Evolutionary conservation across 31 red algal genomes (phyloP).

Genomic region (Odonthalia washingtoniensis): DNA sequence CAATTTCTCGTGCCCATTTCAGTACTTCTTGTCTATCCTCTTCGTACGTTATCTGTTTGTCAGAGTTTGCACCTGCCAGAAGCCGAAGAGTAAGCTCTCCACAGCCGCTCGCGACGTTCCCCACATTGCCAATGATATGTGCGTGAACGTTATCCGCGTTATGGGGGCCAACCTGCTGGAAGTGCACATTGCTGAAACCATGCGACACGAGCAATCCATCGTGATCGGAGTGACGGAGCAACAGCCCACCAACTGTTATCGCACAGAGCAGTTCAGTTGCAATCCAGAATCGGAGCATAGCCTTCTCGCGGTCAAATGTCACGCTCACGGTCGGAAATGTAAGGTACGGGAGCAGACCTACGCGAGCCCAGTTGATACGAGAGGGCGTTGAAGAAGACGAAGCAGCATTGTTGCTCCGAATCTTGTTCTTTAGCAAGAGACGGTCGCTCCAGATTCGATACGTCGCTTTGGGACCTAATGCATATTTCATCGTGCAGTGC

Average conservation of each 20-base stretch:
- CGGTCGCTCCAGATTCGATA: too few species aligned
- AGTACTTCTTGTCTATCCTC: not conserved
- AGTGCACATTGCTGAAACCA: not conserved
- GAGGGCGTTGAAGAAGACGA: too few species aligned
- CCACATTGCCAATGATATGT: not conserved
- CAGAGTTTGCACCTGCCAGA: not conserved
- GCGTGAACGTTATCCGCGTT: too few species aligned
- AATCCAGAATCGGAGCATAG: not conserved
- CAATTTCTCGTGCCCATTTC: slow-evolving; percentile 15
- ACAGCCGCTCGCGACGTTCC: slow-evolving; percentile 1
- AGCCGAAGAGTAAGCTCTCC: slow-evolving; percentile 7
- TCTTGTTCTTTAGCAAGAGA: too few species aligned
- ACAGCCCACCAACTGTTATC: not conserved
- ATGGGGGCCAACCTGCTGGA: not conserved
- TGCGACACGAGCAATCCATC: not conserved
- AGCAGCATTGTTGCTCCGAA: too few species aligned
- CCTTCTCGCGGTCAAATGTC: not conserved
- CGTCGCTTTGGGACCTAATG: too few species aligned
- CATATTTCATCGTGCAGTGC: too few species aligned
- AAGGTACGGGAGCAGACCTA: too few species aligned
- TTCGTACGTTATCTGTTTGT: not conserved
- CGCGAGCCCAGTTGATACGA: too few species aligned
- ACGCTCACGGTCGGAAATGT: too few species aligned
- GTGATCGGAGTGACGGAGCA: not conserved
- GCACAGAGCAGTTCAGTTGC: slow-evolving; percentile 13